Evolutionary conservation across 371 early-diverging fungal species (phyloP), one percentile per base, ranked within the genome.

Genomic region (Lichtheimia corymbifera): DNA sequence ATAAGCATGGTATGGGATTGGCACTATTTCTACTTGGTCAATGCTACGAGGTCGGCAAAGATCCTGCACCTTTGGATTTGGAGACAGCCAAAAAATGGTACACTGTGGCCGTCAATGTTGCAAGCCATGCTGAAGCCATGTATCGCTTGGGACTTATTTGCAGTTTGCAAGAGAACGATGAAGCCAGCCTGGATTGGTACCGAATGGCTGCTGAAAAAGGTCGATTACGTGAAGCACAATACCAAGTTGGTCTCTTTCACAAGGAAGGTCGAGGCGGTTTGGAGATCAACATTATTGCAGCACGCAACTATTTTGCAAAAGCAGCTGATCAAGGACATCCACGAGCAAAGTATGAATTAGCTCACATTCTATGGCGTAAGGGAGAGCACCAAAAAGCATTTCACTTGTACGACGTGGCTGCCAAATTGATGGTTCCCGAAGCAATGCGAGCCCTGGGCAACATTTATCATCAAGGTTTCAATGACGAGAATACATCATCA

Each of bases 241-340:
- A 63, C 24, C 69, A 68, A 18, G 42, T 73, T 5, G 76, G 76
- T 2, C 18, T 72, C 9, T 70, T 54, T 58, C 76, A 76, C 40
- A 45, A 64, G 24, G 41, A 63, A 18, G 73, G 76, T 2, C 57
- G 53, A 3, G 69, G 58, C 56, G 66, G 65, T n/a, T 54, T 73
- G 4, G 70, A 72, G 1, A 35, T 30, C 14, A 73, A 76, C 49
- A 18, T 65, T 1, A 42, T 51, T 4, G 76, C 58, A 7, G 73
- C 76, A 11, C 61, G 68, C 44, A 76, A 61, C 28, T 70, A 76
- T 17, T 66, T 76, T 40, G 40, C 63, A n/a, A 70, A 70, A 49
- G 74, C 78, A 0, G 59, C 66, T 9, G 64, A 70, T 12, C 67
- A 68, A 55, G 74, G 71, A 9, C 72, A 77, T 56, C 43, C 73